Evolutionary conservation across 2,329 filamentous ascomycete species (phyloP), one percentile per base, ranked within the genome.

Genomic region (Trichoderma polysporum): DNA sequence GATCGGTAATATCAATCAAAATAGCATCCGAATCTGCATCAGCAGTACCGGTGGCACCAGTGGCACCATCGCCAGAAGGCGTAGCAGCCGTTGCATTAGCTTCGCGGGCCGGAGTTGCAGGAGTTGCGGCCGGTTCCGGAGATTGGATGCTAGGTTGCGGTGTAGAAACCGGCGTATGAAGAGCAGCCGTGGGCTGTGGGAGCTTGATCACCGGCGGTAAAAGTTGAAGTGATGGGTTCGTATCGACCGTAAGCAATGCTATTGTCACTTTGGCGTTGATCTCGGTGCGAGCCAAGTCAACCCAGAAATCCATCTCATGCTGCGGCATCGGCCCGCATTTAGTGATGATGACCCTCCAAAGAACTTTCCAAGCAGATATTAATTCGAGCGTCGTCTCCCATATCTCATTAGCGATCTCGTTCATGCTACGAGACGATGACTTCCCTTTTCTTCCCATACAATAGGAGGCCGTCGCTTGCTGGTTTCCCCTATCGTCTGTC

Each of bases 381-480:
- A 94, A 85, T n/a, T 90, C 89, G 33, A 90, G 80, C 0, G 92
- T 94, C 1, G 88, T 91, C 65, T 88, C 85, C 91, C 92, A 94
- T 3, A 95, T 91, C 72, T 94, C 91, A 56, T 85, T 84, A 1
- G 88, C 87, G n/a, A 93, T 81, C 25, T 91, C 87, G 15, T 81
- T 81, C 69, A 93, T 86, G 1, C 80, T 74, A 15, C 81, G 84
- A 8, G 84, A 80, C 2, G 85, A 74, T 1, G 81, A 75, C 64
- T 84, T 81, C 71, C 85, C 81, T 77, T 87, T 84, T 68, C 89
- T 82, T 17, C 87, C 82, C 52, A 94, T 80, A 72, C 90, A 92
- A 76, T 93, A 94, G 0, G 91, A 90, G 0, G 88, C 86, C 17
- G 86, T 91, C 70, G 89, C 87, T 75, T 94, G 91, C 68, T 91